Evolutionary conservation across 2,329 filamentous ascomycete genomes (phyloP).

Genomic region (Aschersonia sp.): DNA sequence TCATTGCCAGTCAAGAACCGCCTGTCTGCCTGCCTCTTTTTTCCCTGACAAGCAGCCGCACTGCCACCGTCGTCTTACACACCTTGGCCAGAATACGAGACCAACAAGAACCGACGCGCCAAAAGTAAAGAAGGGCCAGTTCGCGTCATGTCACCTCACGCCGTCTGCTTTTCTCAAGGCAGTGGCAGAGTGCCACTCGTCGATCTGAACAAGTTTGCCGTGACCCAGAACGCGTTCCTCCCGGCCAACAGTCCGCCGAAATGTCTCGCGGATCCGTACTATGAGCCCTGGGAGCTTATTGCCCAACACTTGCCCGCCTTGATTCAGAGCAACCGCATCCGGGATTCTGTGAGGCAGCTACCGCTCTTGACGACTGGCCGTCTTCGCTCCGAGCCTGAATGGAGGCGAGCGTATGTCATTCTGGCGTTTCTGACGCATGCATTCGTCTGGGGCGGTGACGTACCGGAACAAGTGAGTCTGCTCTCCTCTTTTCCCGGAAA

Average conservation of each 20-base stretch:
- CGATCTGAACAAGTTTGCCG: conserved; percentile 19
- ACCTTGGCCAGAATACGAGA: too few species aligned
- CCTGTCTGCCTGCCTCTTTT: neutral
- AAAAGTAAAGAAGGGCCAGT: too few species aligned
- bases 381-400: conserved; percentile 53
- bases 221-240: conserved; percentile 57
- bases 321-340: conserved; percentile 48
- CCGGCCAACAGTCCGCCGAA: conserved; percentile 54
- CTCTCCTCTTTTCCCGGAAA: neutral
- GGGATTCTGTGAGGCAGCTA: conserved; percentile 47
- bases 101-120: too few species aligned
- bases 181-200: conserved; percentile 6
- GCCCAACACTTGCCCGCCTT: conserved; percentile 52
- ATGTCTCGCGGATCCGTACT: conserved; percentile 54
- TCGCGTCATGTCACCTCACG: conserved; percentile 26
- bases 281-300: conserved; percentile 64
- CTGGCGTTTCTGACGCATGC: conserved; percentile 69
- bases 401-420: conserved; percentile 67
- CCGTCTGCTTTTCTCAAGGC: conserved; percentile 11
- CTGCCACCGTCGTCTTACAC: neutral
- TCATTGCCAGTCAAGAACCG: neutral
- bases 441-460: conserved; percentile 79
- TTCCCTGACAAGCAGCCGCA: neutral
- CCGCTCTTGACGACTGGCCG: conserved; percentile 53
- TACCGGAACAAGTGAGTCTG: conserved; percentile 49